Base-by-base conservation (phyloP, 164 flowering plant genomes). In the Vitis rupestris region DNA sequence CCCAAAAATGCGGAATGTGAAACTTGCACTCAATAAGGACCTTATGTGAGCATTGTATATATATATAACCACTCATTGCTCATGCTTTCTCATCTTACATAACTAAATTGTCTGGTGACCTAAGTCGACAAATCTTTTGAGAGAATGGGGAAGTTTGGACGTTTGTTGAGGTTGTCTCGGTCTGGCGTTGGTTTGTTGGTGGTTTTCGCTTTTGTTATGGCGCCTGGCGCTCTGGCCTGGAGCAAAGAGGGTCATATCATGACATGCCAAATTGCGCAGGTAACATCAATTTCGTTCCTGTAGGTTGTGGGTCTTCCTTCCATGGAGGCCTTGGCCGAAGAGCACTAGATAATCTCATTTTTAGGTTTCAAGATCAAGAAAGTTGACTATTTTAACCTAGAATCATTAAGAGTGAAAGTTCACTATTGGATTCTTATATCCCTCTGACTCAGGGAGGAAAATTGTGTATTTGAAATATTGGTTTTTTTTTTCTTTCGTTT, bases 231-330 rank as follows among this genome's bases (percentile, higher is more conserved):
- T 78, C 66, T 65, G 58, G 88, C 90, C 4, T 95, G 99, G 99
- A 92, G 99, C 90, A 95, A 92, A 79, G 99, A 95, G 77, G 99
- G 97, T 50, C 99, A 95, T 71, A 66, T 79, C 47, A 86, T 92
- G 87, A 92, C 97, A 8, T 95, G 99, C 82, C 82, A 72, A 70
- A 91, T 95, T 67, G 99, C 99, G 0, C 99, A 95, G 96, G 99
- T 92, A 82, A 66, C 6, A 17, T 56, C 9, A 1, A 61, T 55
- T 55, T 13, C 9, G 3, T 51, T 51, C 13, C 4, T 13, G 13
- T 65, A 16, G 11, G 11, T 51, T 51, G 16, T 14, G 6, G 63
- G 15, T 61, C 3, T 8, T 37, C 44, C 49, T 31, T 0, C 3
- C 48, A 30, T 23, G 31, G 47, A 31, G n/a, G 56, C n/a, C 56